Evolutionary conservation across 2,329 filamentous ascomycete genomes (phyloP), one percentile per base, ranked within the genome.

Genomic region (Paraphaeosphaeria minitans): DNA sequence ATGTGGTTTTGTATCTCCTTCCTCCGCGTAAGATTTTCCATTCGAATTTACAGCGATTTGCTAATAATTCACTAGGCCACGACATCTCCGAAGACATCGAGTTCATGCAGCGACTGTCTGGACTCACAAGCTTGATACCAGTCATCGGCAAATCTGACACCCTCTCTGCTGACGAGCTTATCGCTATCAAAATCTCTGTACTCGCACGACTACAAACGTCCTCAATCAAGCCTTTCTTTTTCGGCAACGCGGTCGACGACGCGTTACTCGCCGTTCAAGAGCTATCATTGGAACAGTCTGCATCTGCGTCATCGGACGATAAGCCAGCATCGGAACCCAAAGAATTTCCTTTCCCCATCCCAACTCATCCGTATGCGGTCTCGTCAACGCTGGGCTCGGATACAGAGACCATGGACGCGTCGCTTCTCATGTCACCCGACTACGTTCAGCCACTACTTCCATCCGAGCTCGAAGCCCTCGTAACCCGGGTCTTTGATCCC

Each of bases 361-460:
- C 73, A 21, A 77, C 73, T 12, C 68, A 79, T 80, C 58, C 86
- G 89, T 96, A 91, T 71, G 87, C 91, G 0, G 84, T 97, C 21
- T 97, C 94, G 1, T 95, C 90, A 21, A 85, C 85, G 13, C 82
- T 85, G 24, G 86, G 84, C 1, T 85, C 85, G 22, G 92, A 97
- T 68, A 80, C 87, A 60, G 92, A 97, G 41, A 87, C 84, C 45
- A 96, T 98, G 89, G 94, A 98, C 74, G 94, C 93, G 19, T 97
- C 92, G 69, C 82, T 96, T 0, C 83, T 98, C 19, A 98, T 98
- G 94, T 93, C 89, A 56, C 89, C 93, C 0, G 91, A 95, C 68
- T 98, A 97, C 72, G 81, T 95, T 14, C 89, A 92, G 61, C 94
- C 94, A 0, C 82, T 97, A 4, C 78, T 91, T 3, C 78, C 85